Percentiles rank a stretch among this genome's conserved stretches.
Conservation (phyloP, 441 rosid genomes). For the Cnidoscolus chayamansa region DNA sequence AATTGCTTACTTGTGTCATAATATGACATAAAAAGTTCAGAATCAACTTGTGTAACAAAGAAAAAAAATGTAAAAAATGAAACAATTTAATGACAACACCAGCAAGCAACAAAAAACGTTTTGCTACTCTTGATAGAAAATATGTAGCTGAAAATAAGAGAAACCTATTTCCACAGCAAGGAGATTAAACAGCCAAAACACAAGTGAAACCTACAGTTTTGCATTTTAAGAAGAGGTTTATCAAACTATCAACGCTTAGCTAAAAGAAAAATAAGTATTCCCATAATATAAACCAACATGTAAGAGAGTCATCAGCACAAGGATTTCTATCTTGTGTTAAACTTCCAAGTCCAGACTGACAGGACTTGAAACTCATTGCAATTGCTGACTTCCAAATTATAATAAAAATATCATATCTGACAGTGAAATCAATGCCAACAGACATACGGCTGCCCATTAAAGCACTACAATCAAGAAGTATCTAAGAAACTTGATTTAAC, state of each 20-base stretch:
- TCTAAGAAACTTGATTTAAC: background rate
- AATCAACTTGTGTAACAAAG: no score
- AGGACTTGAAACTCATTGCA: background rate
- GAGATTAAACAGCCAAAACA: slow-evolving; percentile 2
- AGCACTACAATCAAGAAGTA: background rate
- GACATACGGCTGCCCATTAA: slow-evolving; percentile 2
- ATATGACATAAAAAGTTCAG: no score
- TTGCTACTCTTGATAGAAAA: background rate
- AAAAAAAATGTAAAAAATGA: background rate
- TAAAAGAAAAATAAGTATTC: background rate
- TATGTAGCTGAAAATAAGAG: no score
- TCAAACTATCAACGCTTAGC: background rate
- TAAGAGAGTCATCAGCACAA: background rate
- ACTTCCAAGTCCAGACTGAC: background rate
- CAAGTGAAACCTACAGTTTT: background rate
- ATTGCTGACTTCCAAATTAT: slow-evolving; percentile 7
- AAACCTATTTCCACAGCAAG: background rate
- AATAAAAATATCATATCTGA: background rate
- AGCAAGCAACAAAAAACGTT: background rate
- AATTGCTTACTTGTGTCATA: no score
- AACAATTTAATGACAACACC: background rate
- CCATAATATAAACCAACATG: background rate
- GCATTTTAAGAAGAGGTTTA: background rate
- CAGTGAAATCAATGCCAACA: slow-evolving; percentile 1
- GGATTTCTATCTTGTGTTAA: background rate